These are phyloP conservation scores for Hypoxylon sp. DNA, from an alignment of 2,329 filamentous ascomycete species.

Conservation along the genomic window DNA sequence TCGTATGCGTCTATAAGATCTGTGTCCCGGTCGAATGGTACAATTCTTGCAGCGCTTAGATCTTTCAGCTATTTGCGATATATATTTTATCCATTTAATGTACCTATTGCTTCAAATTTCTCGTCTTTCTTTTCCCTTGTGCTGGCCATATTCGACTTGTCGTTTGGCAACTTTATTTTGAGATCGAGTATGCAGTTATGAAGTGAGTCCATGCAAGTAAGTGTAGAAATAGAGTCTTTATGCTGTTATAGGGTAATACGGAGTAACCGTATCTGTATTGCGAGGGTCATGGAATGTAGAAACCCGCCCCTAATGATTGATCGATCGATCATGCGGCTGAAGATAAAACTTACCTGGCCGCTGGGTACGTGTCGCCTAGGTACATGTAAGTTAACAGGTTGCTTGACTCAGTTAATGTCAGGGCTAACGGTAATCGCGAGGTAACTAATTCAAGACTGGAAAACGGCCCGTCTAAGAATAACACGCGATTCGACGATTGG, in stretches of 20 bases:
- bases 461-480: conserved; percentile 28
- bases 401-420: background rate
- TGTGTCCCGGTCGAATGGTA: background rate
- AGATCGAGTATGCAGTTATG: background rate
- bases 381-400: no score
- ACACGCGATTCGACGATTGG: conserved; percentile 25
- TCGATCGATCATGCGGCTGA: conserved; percentile 24
- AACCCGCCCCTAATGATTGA: background rate
- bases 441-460: conserved; percentile 14
- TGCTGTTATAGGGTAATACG: background rate
- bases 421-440: background rate
- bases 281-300: background rate
- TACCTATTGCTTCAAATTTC: background rate
- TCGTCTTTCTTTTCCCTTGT: no score
- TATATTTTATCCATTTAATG: background rate
- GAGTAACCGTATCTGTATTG: background rate
- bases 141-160: no score
- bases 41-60: background rate
- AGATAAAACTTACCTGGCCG: background rate
- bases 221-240: background rate
- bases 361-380: conserved; percentile 1
- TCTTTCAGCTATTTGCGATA: background rate
- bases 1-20: no score
- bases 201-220: background rate
- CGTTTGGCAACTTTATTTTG: no score